These are phyloP conservation scores for Perilla frutescens DNA, from an alignment of 257 asterid genomes.

Conservation along the genomic window DNA sequence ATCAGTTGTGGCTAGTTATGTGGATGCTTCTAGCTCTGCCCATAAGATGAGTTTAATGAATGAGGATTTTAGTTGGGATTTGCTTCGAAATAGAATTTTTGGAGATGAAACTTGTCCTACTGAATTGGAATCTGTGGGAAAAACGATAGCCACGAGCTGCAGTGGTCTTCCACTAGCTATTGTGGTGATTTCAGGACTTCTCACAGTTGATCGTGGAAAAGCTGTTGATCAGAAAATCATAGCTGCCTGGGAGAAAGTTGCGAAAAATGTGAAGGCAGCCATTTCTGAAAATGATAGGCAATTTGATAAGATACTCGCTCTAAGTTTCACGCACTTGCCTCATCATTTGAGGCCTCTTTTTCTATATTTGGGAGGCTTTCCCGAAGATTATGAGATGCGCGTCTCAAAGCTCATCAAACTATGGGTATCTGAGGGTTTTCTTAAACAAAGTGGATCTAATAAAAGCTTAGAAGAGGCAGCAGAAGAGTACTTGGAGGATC, in stretches of 20 bases:
- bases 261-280: neutral
- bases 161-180: constrained; percentile 29
- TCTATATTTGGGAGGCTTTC: constrained; percentile 13
- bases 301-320: neutral
- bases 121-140: constrained; percentile 10
- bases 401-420: constrained; percentile 16
- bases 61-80: constrained; percentile 17
- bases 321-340: constrained; percentile 32
- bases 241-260: constrained; percentile 4
- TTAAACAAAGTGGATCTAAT: neutral
- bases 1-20: constrained; percentile 8
- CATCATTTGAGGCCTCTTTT: constrained; percentile 15
- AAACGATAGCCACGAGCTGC: constrained; percentile 19
- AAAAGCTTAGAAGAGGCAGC: constrained; percentile 13
- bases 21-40: neutral
- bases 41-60: constrained; percentile 25
- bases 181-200: constrained; percentile 22
- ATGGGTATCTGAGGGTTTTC: constrained; percentile 29
- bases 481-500: constrained; percentile 20
- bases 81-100: constrained; percentile 1
- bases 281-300: neutral
- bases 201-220: neutral
- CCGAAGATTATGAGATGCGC: neutral
- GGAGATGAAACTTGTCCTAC: neutral
- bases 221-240: constrained; percentile 8